These are phyloP conservation scores for Rhizodiscina lignyota DNA, from an alignment of 495 filamentous ascomycete species.

Conservation along the genomic window DNA sequence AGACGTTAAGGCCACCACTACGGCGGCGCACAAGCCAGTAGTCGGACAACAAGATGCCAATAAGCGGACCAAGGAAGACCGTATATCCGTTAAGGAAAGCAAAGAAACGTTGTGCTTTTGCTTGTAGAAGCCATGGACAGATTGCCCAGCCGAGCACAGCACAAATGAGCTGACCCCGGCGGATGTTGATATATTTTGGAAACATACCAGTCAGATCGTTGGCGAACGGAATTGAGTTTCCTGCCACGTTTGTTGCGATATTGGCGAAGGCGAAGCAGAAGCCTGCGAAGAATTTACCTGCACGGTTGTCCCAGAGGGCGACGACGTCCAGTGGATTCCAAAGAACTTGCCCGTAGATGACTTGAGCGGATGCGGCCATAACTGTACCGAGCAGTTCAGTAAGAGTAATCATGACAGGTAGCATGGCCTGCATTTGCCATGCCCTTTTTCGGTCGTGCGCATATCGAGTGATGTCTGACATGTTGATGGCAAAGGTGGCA, in stretches of 20 bases:
- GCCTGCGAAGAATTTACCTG: constrained; percentile 25
- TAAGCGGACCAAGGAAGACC: constrained; percentile 15
- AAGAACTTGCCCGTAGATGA: constrained; percentile 23
- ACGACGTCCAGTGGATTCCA: constrained; percentile 27
- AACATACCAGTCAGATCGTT: constrained; percentile 25
- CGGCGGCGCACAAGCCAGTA: constrained; percentile 27
- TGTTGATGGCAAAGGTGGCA: constrained; percentile 28
- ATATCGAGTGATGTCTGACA: constrained; percentile 26
- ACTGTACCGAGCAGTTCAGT: constrained; percentile 24
- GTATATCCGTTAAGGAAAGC: not conserved
- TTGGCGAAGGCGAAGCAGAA: constrained; percentile 25
- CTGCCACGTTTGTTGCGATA: constrained; percentile 13
- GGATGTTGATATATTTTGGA: constrained; percentile 27
- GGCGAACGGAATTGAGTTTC: constrained; percentile 14
- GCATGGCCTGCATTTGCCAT: constrained; percentile 22
- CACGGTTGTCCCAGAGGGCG: constrained; percentile 24
- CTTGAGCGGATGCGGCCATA: too few relatives aligned
- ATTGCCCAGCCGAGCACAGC: constrained; percentile 13
- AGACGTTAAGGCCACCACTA: constrained; percentile 20
- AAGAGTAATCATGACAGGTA: constrained; percentile 26
- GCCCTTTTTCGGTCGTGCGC: constrained; percentile 20
- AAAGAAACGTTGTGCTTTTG: not conserved
- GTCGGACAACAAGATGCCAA: constrained; percentile 29
- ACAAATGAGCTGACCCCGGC: constrained; percentile 21
- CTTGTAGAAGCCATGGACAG: not conserved